phyloP scores from a whole-genome alignment of 148 eudicot genomes.

The Nepenthes gracilis region DNA sequence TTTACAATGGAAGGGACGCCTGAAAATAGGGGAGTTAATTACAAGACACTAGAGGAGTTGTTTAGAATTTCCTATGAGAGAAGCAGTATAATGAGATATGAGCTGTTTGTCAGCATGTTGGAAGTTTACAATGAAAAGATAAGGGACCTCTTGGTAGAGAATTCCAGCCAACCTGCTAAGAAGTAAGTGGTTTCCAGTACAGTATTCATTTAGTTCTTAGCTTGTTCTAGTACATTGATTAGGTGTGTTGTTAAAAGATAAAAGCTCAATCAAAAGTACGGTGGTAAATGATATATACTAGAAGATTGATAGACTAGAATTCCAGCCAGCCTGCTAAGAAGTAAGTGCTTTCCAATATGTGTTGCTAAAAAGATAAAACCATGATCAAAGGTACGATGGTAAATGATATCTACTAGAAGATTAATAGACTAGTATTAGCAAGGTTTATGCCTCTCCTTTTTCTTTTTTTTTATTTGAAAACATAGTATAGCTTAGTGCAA shows the following conservation, averaged over 20 bases:
- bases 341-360: conserved; percentile 26
- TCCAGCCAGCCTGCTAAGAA: conserved; percentile 54
- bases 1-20: conserved; percentile 96
- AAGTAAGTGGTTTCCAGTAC: conserved; percentile 37
- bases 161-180: conserved; percentile 48
- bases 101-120: conserved; percentile 88
- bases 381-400: no score
- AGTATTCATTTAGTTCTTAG: neutral
- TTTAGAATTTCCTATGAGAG: conserved; percentile 54
- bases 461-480: no score
- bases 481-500: no score
- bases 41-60: conserved; percentile 73
- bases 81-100: conserved; percentile 57
- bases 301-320: conserved; percentile 10
- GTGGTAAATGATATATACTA: no score
- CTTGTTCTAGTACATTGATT: no score
- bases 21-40: conserved; percentile 89
- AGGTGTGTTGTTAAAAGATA: no score
- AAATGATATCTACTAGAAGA: no score
- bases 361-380: neutral
- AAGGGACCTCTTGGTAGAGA: conserved; percentile 74
- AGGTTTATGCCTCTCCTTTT: no score
- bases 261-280: no score
- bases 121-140: conserved; percentile 97
- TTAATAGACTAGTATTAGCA: conserved; percentile 12